A percentile compares a stretch with the other conserved stretches of the same genome.
phyloP scores from a whole-genome alignment of 164 flowering plant genomes.

The Buxus sempervirens region DNA sequence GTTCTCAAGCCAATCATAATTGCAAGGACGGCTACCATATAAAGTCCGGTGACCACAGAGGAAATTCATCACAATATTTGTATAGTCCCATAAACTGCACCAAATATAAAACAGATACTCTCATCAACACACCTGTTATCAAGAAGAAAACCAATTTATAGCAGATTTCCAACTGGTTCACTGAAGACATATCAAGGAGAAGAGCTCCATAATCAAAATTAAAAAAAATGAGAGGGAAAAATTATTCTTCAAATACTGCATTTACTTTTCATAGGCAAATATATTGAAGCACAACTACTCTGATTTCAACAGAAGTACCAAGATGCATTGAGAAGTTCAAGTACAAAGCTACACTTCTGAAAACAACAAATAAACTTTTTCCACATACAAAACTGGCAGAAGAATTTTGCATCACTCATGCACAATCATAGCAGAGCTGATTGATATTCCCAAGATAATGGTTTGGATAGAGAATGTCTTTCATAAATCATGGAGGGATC shows the following conservation, averaged over 20 bases:
- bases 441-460: no score
- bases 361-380: neutral
- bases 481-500: no score
- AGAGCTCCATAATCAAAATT: no score
- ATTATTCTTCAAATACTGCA: neutral
- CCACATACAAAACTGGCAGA: neutral
- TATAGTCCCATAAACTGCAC: conserved; percentile 97
- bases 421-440: neutral
- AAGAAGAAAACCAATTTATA: neutral
- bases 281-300: neutral
- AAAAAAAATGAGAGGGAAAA: neutral
- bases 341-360: neutral
- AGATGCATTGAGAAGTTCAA: neutral
- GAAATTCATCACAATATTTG: conserved; percentile 92
- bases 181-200: neutral
- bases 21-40: conserved; percentile 36
- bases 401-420: neutral
- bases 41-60: conserved; percentile 49
- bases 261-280: neutral
- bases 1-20: conserved; percentile 80
- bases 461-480: no score
- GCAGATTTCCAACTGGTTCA: neutral
- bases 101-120: conserved; percentile 6
- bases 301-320: neutral
- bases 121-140: neutral